phyloP scores from a whole-genome alignment of 2,329 filamentous ascomycete species.

The Penicillium sp. region DNA sequence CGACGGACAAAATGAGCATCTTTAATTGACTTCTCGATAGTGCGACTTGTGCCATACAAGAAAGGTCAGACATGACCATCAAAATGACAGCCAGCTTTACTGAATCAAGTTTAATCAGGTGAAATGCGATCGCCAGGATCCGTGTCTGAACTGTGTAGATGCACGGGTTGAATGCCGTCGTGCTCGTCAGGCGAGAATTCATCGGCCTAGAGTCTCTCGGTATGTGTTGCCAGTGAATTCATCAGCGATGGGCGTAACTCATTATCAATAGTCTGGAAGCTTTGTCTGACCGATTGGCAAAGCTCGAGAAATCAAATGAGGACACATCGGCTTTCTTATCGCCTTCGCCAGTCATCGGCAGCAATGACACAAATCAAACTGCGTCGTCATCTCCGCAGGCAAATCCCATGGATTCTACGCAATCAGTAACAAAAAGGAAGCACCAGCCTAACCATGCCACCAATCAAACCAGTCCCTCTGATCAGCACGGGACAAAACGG shows the following conservation, averaged over 20 bases:
- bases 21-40: constrained; percentile 5
- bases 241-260: neutral
- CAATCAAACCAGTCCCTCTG: neutral
- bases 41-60: constrained; percentile 42
- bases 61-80: constrained; percentile 19
- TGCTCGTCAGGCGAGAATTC: constrained; percentile 21
- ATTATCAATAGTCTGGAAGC: constrained; percentile 16
- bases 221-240: neutral
- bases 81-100: neutral
- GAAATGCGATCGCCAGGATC: constrained; percentile 45
- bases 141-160: constrained; percentile 50
- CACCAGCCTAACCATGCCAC: neutral
- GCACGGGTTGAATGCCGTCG: constrained; percentile 36
- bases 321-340: constrained; percentile 8
- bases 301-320: constrained; percentile 17
- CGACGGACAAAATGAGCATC: neutral
- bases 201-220: constrained; percentile 24
- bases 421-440: constrained; percentile 13
- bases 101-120: constrained; percentile 28
- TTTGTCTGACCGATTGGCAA: constrained; percentile 19
- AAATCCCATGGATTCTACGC: neutral
- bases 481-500: constrained; percentile 8
- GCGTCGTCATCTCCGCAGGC: constrained; percentile 10
- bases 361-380: constrained; percentile 3
- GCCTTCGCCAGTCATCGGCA: constrained; percentile 4